A percentile compares a stretch with the other conserved stretches of the same genome.
Evolutionary conservation across 805 yeast genomes (phyloP).

Genomic region (Monosporozyma aerobia): DNA sequence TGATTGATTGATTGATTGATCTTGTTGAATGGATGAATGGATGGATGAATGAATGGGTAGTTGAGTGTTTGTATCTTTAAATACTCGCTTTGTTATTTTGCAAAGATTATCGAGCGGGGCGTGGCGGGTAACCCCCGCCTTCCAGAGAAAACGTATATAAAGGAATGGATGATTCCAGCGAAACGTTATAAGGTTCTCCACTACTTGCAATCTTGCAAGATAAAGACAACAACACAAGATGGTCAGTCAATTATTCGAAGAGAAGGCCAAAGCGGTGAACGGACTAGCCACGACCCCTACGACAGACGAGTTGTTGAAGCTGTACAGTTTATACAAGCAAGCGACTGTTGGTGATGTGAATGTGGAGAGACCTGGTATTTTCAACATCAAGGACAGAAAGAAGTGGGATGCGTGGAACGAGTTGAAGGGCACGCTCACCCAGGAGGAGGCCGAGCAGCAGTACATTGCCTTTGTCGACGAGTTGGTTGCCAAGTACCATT

Average conservation of each 20-base stretch:
- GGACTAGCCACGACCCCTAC: slow-evolving; percentile 65
- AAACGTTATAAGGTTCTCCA: too few species aligned
- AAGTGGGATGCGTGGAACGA: slow-evolving; percentile 97
- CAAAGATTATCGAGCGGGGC: too few species aligned
- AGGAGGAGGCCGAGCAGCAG: slow-evolving; percentile 84
- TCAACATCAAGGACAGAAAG: slow-evolving; percentile 90
- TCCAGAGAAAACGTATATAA: too few species aligned
- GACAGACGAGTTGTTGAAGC: slow-evolving; percentile 76
- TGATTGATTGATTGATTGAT: neutral
- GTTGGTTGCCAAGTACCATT: slow-evolving; percentile 38
- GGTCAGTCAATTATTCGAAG: slow-evolving; percentile 30
- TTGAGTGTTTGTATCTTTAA: too few species aligned
- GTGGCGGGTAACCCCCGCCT: too few species aligned
- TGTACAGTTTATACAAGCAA: slow-evolving; percentile 93
- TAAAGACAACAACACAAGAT: slow-evolving; percentile 1
- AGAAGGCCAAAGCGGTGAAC: slow-evolving; percentile 71
- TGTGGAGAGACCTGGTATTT: slow-evolving; percentile 80
- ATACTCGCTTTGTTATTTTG: too few species aligned
- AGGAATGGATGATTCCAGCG: too few species aligned
- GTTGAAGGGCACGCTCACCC: slow-evolving; percentile 63
- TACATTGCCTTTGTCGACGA: slow-evolving; percentile 62
- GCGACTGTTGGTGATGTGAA: slow-evolving; percentile 86
- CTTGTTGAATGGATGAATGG: too few species aligned
- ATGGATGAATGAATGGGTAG: too few species aligned
- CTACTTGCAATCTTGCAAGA: too few species aligned